Base-by-base conservation (phyloP, 805 yeast genomes). In the Candida anglica region DNA sequence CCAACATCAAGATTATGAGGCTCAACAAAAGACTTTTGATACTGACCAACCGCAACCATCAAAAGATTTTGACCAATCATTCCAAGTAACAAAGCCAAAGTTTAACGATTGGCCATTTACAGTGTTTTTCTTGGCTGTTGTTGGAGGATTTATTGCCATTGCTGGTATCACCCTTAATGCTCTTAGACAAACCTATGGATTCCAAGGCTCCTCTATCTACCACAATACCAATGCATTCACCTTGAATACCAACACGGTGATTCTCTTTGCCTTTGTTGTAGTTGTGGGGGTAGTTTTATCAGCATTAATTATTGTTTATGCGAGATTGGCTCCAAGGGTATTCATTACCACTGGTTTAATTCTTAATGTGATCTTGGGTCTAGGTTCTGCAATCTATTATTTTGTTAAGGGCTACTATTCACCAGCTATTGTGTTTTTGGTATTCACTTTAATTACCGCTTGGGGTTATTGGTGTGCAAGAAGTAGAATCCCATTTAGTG, bases 311-410 rank as follows among this genome's bases (percentile, higher is more conserved):
- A 67, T 84, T 32, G 40, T 69, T 1, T 59, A 75, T 39, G 94
- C 95, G 3, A 64, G 88, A 45, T 40, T 71, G 40, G 74, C 73
- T 29, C 86, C 96, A 6, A 64, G 70, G 33, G 60, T 69, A 35
- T 87, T 87, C 56, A 84, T 87, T 44, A 71, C 73, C 35, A 57
- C 77, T 17, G 85, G 94, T 2, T 71, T 87, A 42, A 65, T 84
- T 20, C 59, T 80, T 30, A 86, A 86, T 50, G 67, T 86, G 9
- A 46, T 78, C 2, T 56, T 85, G 37, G 86, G 91, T 3, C 47
- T 86, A 18, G 95, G 84, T 13, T 79, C 94, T 5, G 76, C 87
- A 4, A 79, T 88, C 44, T 81, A 76, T 58, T 85, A 83, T 50
- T 69, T 88, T 47, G 79, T 71, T 1, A 68, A 73, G 44, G 64